These are phyloP conservation scores for Phtheirospermum japonicum DNA, from an alignment of 257 asterid genomes.

Conservation along the genomic window DNA sequence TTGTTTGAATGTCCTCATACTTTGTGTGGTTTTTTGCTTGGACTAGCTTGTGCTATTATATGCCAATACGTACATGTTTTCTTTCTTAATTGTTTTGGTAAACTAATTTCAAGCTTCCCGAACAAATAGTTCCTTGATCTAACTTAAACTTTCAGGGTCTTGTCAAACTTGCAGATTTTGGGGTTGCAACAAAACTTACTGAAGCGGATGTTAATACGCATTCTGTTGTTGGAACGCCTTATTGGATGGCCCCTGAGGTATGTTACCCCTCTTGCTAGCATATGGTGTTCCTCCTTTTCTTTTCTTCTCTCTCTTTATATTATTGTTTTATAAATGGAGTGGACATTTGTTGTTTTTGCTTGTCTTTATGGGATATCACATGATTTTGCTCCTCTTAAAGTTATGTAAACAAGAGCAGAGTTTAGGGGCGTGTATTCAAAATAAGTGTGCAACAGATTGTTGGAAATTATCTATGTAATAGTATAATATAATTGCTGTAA, in stretches of 20 bases:
- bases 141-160: conserved; percentile 79
- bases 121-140: conserved; percentile 32
- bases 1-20: conserved; percentile 1
- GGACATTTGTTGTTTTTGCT: conserved; percentile 19
- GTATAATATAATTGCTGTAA: neutral
- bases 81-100: conserved; percentile 11
- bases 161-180: conserved; percentile 99
- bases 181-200: conserved; percentile 94
- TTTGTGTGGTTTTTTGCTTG: conserved; percentile 15
- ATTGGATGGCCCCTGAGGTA: conserved; percentile 99
- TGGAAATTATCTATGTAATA: too few relatives aligned
- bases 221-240: conserved; percentile 99
- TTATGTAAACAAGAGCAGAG: conserved; percentile 9
- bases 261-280: conserved; percentile 13
- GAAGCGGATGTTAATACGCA: conserved; percentile 94
- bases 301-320: neutral
- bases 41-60: conserved; percentile 10
- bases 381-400: conserved; percentile 1
- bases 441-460: too few relatives aligned
- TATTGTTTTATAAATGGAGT: neutral
- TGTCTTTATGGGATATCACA: conserved; percentile 10
- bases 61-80: conserved; percentile 1
- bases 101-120: conserved; percentile 15
- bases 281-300: conserved; percentile 12
- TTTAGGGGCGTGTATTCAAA: conserved; percentile 14